Conservation (phyloP, 2,329 filamentous ascomycete genomes). For the Sporothrix sp. region DNA sequence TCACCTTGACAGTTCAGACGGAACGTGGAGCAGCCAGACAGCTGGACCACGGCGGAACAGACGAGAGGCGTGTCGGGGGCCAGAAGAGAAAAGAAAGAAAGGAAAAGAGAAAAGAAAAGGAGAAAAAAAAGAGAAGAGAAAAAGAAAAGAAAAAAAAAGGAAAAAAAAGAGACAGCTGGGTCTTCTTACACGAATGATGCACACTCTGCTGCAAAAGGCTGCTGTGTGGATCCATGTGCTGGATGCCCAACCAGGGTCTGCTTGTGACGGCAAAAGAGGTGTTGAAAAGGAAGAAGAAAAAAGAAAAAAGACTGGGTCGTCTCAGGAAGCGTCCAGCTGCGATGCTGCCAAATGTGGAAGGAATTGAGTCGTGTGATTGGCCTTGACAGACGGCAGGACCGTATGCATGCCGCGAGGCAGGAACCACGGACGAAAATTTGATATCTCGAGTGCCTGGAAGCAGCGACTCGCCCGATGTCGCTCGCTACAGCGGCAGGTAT, state of each 20-base stretch:
- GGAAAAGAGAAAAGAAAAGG: neutral
- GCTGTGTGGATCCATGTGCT: slow-evolving; percentile 13
- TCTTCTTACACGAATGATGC: slow-evolving; percentile 10
- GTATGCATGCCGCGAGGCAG: no score
- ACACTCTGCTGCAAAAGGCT: slow-evolving; percentile 10
- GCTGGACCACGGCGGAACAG: no score
- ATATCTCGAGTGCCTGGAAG: no score
- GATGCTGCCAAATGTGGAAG: no score
- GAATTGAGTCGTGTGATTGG: no score
- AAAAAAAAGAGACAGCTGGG: neutral
- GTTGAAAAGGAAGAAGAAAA: neutral
- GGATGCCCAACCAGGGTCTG: neutral
- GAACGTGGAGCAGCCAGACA: no score
- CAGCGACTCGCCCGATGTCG: no score
- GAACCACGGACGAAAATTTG: no score
- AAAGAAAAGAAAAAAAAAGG: neutral
- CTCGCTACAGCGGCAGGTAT: no score
- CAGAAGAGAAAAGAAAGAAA: neutral
- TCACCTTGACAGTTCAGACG: no score
- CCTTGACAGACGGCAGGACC: slow-evolving; percentile 1
- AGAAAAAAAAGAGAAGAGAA: neutral
- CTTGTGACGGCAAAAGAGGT: neutral
- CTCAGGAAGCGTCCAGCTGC: no score
- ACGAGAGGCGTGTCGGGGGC: no score
- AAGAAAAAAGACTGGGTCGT: slow-evolving; percentile 1